Base-by-base conservation (phyloP, 1,284 basidiomycete genomes). In the Hemileia vastatrix region DNA sequence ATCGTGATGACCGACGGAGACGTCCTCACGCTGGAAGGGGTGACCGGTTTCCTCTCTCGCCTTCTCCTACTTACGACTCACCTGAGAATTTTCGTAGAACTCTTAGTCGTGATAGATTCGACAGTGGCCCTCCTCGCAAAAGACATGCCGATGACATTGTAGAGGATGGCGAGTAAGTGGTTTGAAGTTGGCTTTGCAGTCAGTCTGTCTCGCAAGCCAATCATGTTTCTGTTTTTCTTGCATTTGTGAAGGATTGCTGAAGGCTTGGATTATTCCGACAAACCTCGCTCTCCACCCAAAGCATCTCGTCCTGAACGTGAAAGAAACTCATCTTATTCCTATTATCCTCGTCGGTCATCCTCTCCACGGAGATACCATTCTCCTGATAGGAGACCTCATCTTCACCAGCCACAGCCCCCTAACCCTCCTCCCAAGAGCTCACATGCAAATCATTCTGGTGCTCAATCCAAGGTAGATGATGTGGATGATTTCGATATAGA, bases 121-220 rank as follows among this genome's bases (percentile, higher is more conserved):
- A 31, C 48, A 40, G 4, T 21, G 18, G 24, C 44, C 40, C 9
- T 15, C 15, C 15, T 51, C 23, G n/a, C n/a, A 19, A 27, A 32
- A 5, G 9, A 9, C 54, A 47, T 56, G 1, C 45, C 6, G 60
- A 63, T 51, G 60, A 63, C 50, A 48, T 54, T 31, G 21, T 63
- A 19, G 60, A 63, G 51, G 60, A 63, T 48, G 60, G 54, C 45
- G 54, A 63, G 60, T 56, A 40, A 51, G 60, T 56, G 9, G 21
- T 27, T n/a, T n/a, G n/a, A n/a, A n/a, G n/a, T n/a, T n/a, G 23
- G 19, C 18, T 45, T 40, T 6, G 23, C 19, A 52, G 13, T 21
- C 15, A 31, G 48, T 21, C 13, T 58, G n/a, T 50, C 21, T n/a
- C 13, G 19, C 8, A 6, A 27, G 18, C 47, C 32, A 56, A 45